Base-by-base conservation (phyloP, 179 eudicot species). In the Spinacia oleracea region DNA sequence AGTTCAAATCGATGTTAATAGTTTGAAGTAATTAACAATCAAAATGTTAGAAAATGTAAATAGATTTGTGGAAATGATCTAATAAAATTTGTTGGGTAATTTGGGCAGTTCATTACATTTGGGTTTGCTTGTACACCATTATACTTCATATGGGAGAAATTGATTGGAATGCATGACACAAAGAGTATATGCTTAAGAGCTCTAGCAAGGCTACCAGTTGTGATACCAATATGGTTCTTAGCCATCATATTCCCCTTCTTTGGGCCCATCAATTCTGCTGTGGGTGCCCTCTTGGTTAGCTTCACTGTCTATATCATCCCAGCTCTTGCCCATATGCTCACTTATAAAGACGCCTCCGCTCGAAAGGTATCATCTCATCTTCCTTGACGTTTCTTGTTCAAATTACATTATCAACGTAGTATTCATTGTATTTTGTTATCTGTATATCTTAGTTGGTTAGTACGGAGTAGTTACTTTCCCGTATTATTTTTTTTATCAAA, bases 91-190 rank as follows among this genome's bases (percentile, higher is more conserved):
- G n/a, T n/a, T n/a, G n/a, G n/a, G n/a, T n/a, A n/a, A 11, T 7
- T 0, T n/a, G 46, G 56, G 86, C 96, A 93, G 97, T 93, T 93
- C 63, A 93, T 93, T 51, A 93, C 98, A 58, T 93, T 93, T 70
- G 98, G 98, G 29, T 93, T 93, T 51, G 97, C 98, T 3, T 90
- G 98, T 38, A 93, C 97, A 15, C 98, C 98, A 11, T 73, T 93
- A 63, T 93, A 93, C 93, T 93, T 93, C 59, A 97, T 93, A 31
- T 93, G 97, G 98, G 98, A 93, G 91, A 93, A 93, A 82, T 89
- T 87, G 73, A 91, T 93, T 25, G 98, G 98, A 42, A 89, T 92
- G 93, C 97, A 93, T 29, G 93, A 90, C 79, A 91, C 98, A 42
- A 91, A 75, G 81, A 92, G 97, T 84, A 88, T 92, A 70, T 93